Conservation (phyloP, 495 filamentous ascomycete species). For the Trichocladium antarcticum region DNA sequence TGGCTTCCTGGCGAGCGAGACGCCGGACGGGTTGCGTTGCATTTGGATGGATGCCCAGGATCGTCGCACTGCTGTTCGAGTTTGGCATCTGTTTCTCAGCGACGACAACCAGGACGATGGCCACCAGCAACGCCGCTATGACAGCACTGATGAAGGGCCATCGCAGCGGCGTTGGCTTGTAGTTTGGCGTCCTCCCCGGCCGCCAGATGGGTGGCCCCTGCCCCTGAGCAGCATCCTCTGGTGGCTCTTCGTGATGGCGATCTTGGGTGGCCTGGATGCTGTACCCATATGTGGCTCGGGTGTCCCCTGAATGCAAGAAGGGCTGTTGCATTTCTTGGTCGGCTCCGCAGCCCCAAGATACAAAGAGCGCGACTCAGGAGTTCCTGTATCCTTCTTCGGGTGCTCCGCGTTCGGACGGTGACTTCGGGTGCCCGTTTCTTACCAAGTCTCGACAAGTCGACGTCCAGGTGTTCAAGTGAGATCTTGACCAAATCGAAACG, state of each 20-base stretch:
- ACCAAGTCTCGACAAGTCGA: no score
- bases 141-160: constrained; percentile 26
- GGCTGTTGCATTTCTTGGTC: constrained; percentile 16
- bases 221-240: background rate
- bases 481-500: no score
- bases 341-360: background rate
- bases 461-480: no score
- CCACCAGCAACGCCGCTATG: constrained; percentile 17
- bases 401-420: no score
- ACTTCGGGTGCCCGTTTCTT: background rate
- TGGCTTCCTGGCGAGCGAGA: background rate
- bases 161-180: constrained; percentile 25
- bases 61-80: constrained; percentile 18
- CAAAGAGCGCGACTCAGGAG: background rate
- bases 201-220: constrained; percentile 5
- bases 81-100: constrained; percentile 24
- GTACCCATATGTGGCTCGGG: constrained; percentile 18
- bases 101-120: constrained; percentile 22
- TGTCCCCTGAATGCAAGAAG: constrained; percentile 1
- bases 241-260: constrained; percentile 9
- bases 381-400: no score
- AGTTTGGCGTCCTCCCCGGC: constrained; percentile 13
- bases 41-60: constrained; percentile 14
- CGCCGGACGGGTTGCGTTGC: constrained; percentile 3
- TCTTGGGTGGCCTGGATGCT: constrained; percentile 22